Conservation (phyloP, 2,329 filamentous ascomycete species). For the Plenodomus lindquistii region DNA sequence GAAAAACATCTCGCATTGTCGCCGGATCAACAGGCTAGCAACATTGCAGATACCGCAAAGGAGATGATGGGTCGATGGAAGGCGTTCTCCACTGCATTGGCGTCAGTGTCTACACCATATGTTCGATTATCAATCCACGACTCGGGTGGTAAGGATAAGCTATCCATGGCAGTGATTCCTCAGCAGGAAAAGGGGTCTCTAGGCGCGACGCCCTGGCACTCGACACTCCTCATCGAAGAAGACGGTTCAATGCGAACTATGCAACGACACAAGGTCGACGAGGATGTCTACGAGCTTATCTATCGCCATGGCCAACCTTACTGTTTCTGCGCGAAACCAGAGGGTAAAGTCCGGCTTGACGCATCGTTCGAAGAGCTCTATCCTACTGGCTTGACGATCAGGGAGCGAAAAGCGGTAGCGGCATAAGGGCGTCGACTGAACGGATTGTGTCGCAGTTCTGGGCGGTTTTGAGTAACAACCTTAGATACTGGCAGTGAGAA, state of each 20-base stretch:
- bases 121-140: slow-evolving; percentile 39
- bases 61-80: slow-evolving; percentile 39
- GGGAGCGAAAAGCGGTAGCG: slow-evolving; percentile 47
- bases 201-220: slow-evolving; percentile 34
- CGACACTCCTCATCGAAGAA: slow-evolving; percentile 19
- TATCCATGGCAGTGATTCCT: slow-evolving; percentile 34
- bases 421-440: slow-evolving; percentile 30
- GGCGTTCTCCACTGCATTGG: slow-evolving; percentile 28
- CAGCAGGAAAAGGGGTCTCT: slow-evolving; percentile 21
- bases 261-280: slow-evolving; percentile 21
- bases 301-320: slow-evolving; percentile 22
- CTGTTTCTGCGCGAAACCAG: slow-evolving; percentile 27
- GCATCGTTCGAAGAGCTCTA: slow-evolving; percentile 29
- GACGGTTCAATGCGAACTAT: slow-evolving; percentile 26
- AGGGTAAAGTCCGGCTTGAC: slow-evolving; percentile 3
- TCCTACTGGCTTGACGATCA: slow-evolving; percentile 33
- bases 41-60: slow-evolving; percentile 30
- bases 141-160: slow-evolving; percentile 34
- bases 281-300: slow-evolving; percentile 25
- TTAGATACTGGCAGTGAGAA: background rate
- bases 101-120: slow-evolving; percentile 21
- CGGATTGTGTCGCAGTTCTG: background rate
- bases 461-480: background rate
- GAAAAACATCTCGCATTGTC: slow-evolving; percentile 18
- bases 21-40: slow-evolving; percentile 20